phyloP scores from a whole-genome alignment of 345 rosid genomes.

The Cardamine resedifolia region DNA sequence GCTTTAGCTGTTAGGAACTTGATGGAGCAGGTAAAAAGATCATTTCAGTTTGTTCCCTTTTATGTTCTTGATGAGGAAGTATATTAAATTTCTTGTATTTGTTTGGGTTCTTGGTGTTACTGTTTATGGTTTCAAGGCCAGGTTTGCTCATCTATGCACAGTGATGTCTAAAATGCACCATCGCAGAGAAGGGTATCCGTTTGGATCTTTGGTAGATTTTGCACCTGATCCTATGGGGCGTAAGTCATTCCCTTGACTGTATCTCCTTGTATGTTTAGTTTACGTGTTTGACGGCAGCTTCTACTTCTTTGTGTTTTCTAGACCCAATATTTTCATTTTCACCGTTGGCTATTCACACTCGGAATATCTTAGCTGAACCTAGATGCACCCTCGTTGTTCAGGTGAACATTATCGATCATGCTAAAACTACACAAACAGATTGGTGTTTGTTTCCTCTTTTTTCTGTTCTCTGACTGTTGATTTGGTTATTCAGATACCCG shows the following conservation, averaged over 20 bases:
- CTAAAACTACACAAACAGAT: background rate
- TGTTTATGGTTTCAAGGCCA: conserved; percentile 54
- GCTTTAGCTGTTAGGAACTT: conserved; percentile 94
- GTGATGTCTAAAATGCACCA: conserved; percentile 98
- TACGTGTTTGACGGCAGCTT: background rate
- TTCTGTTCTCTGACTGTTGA: conserved; percentile 16
- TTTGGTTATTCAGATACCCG: conserved; percentile 71
- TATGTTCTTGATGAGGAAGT: background rate
- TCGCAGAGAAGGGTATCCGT: conserved; percentile 94
- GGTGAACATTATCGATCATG: conserved; percentile 46
- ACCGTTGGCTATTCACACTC: conserved; percentile 89
- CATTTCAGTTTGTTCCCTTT: background rate
- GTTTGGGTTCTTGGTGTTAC: conserved; percentile 23
- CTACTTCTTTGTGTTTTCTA: conserved; percentile 31
- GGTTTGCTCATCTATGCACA: conserved; percentile 97
- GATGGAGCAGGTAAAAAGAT: conserved; percentile 79
- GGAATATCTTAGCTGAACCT: conserved; percentile 87
- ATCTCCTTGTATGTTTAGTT: conserved; percentile 9
- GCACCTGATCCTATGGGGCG: conserved; percentile 92
- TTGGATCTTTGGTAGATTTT: conserved; percentile 94
- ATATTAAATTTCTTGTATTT: background rate
- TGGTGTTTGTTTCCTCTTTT: background rate
- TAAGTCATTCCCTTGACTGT: conserved; percentile 40
- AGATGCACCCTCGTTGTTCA: conserved; percentile 97
- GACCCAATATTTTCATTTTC: conserved; percentile 98